Evolutionary conservation across 2,329 filamentous ascomycete genomes (phyloP), one percentile per base, ranked within the genome.

Genomic region (Beauveria sp.): DNA sequence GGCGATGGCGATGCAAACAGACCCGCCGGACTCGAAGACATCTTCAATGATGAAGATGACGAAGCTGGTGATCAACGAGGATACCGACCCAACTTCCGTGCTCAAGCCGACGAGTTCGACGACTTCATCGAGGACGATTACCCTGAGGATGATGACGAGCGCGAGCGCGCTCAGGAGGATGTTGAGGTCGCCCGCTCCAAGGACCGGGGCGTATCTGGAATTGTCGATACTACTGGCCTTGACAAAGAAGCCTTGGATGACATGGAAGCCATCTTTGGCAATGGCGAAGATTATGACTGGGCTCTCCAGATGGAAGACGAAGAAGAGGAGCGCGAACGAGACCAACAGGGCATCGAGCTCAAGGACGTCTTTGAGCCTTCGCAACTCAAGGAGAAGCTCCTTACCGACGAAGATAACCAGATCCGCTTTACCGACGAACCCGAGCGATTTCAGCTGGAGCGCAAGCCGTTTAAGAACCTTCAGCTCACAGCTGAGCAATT

Each of bases 361-460:
- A 97, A 98, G 77, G 93, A 99, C 72, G 93, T 99, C 56, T 99
- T 99, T 69, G 95, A 99, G 75, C 95, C 95, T 0, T 96, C 93
- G 3, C 92, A 99, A 73, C 83, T 99, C 45, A 88, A 89, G 62
- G 95, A 99, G 76, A 93, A 91, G 76, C 89, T 98, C 73, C 84
- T 99, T 68, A 99, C 95, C 9, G 95, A 98, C 62, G 92, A 93
- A 65, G 95, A 99, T 73, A 96, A 98, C 73, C 79, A 86, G 62
- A 97, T 99, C 66, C 90, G 95, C 54, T 86, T 88, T 70, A 87
- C 85, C 22, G 95, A 99, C 72, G 88, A 96, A 67, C 95, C 95
- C 1, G 95, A 99, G 75, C 88, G 95, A 69, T 93, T 96, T 74
- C 95, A 99, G 73, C 77, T 99, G 59, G 91, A 96, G 54, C 88